Conservation (phyloP, 2,329 filamentous ascomycete genomes). For the Plenodomus biglobosus region DNA sequence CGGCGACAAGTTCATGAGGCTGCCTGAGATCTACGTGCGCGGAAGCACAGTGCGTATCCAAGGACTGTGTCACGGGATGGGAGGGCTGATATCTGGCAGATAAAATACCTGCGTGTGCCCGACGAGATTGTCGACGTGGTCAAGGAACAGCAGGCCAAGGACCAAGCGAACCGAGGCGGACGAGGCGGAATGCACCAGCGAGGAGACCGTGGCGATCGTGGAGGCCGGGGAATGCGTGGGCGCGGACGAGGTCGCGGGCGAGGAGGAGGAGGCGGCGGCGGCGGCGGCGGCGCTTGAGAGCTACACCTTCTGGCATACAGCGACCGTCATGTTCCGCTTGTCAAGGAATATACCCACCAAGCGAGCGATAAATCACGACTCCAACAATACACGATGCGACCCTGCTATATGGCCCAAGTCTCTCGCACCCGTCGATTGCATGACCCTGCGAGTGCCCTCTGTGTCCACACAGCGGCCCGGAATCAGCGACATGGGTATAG, state of each 20-base stretch:
- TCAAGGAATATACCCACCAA: background rate
- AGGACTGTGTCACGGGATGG: background rate
- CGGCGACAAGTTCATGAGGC: conserved; percentile 87
- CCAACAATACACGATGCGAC: no score
- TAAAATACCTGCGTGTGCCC: conserved; percentile 95
- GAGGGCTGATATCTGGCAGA: conserved; percentile 57
- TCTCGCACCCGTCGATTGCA: background rate
- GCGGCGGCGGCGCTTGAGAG: conserved; percentile 46
- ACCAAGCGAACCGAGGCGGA: conserved; percentile 61
- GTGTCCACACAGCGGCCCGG: no score
- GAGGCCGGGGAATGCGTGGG: conserved; percentile 58
- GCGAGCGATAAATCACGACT: background rate
- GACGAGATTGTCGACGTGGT: conserved; percentile 95
- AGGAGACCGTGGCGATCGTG: conserved; percentile 53
- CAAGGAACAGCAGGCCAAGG: conserved; percentile 84
- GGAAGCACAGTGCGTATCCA: conserved; percentile 83
- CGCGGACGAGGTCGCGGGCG: conserved; percentile 56
- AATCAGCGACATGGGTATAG: background rate
- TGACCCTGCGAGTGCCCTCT: background rate
- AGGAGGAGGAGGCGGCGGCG: conserved; percentile 58
- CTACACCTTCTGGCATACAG: background rate
- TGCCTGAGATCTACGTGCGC: conserved; percentile 94
- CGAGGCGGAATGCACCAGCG: conserved; percentile 64
- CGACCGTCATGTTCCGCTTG: no score
- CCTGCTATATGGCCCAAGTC: background rate